phyloP scores from a whole-genome alignment of 139 green algal species.

The Prasinococcaceae sp. region DNA sequence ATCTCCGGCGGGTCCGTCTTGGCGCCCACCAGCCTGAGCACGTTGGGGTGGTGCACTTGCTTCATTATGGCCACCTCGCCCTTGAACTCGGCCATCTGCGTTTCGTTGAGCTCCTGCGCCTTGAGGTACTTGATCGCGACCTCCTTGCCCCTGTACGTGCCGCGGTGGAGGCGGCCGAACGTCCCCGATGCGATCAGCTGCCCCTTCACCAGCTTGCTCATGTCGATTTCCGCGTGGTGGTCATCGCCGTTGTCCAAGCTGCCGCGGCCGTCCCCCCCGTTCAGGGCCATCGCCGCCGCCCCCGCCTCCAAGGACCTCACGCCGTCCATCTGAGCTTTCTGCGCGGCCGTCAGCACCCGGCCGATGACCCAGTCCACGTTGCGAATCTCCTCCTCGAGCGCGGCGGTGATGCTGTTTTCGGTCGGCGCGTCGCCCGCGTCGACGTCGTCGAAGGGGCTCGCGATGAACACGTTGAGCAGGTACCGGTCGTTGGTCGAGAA shows the following conservation, averaged over 20 bases:
- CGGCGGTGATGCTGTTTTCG: too few species aligned
- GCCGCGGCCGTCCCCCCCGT: neutral
- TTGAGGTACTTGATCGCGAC: constrained; percentile 98
- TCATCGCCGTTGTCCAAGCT: neutral
- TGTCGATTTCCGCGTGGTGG: constrained; percentile 95
- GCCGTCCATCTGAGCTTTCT: neutral
- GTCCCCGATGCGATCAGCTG: constrained; percentile 73
- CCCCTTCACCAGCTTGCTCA: constrained; percentile 57
- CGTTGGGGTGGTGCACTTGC: constrained; percentile 85
- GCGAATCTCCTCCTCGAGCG: neutral
- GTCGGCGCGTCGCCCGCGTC: too few species aligned
- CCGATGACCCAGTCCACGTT: neutral
- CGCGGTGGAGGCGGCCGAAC: constrained; percentile 87
- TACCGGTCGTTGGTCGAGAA: constrained; percentile 93
- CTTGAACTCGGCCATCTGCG: constrained; percentile 81
- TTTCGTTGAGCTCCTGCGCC: constrained; percentile 61
- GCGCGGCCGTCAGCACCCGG: neutral
- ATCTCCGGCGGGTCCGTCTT: constrained; percentile 91
- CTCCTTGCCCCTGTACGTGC: constrained; percentile 90
- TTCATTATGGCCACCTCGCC: constrained; percentile 77
- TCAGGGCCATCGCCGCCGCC: neutral
- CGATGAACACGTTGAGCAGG: constrained; percentile 92
- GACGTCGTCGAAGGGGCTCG: constrained; percentile 53
- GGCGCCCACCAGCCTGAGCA: constrained; percentile 97
- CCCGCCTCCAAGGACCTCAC: neutral